A percentile compares a stretch with the other conserved stretches of the same genome.
Conservation (phyloP, 345 rosid genomes). For the Odontarrhena argentea region DNA sequence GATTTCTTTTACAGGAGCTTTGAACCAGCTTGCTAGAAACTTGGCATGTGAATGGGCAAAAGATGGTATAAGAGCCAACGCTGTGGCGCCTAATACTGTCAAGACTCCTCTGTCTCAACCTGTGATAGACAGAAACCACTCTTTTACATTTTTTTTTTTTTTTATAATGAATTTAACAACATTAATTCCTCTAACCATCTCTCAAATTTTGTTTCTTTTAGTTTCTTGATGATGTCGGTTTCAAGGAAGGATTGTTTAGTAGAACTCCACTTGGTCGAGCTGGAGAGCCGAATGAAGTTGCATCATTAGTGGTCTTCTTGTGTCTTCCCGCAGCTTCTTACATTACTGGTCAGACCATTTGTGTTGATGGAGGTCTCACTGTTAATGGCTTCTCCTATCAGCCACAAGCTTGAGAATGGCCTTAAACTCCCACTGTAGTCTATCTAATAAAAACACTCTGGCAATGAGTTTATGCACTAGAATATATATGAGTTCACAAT, state of each 20-base stretch:
- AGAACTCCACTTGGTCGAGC: conserved; percentile 51
- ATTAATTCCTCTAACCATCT: background rate
- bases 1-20: conserved; percentile 40
- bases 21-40: conserved; percentile 54
- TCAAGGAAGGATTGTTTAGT: conserved; percentile 6
- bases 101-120: conserved; percentile 44
- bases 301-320: conserved; percentile 52
- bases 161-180: background rate
- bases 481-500: no score
- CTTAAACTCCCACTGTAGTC: no score
- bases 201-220: conserved; percentile 1
- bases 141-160: background rate
- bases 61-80: conserved; percentile 50
- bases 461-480: no score
- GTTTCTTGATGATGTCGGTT: conserved; percentile 10
- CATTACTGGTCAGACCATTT: no score
- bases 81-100: conserved; percentile 39
- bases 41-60: conserved; percentile 77
- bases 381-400: conserved; percentile 42
- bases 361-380: no score
- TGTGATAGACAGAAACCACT: background rate
- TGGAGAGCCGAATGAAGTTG: conserved; percentile 55
- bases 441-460: no score
- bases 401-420: conserved; percentile 15
- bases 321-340: conserved; percentile 57